Conservation (phyloP, 306 rosid genomes). For the Canavalia gladiata region DNA sequence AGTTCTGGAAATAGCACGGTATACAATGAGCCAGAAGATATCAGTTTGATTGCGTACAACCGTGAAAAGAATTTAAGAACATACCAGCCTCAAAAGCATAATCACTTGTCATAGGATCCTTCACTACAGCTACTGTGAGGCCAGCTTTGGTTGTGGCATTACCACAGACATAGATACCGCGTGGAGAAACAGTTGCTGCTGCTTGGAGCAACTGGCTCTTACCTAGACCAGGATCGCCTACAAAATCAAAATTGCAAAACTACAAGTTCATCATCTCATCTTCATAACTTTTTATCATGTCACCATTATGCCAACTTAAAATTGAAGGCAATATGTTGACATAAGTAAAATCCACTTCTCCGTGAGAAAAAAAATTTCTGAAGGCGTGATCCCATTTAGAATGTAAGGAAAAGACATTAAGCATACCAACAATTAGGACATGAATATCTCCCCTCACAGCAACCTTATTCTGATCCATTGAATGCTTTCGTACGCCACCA, state of each 20-base stretch:
- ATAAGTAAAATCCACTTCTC: conserved; percentile 34
- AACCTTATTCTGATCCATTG: conserved; percentile 91
- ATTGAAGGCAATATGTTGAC: conserved; percentile 34
- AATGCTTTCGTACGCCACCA: conserved; percentile 90
- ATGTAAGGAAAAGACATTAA: conserved; percentile 48
- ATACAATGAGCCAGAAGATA: conserved; percentile 36
- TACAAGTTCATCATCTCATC: conserved; percentile 41
- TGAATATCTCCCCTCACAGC: conserved; percentile 98
- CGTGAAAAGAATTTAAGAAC: conserved; percentile 35
- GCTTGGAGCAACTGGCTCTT: conserved; percentile 97
- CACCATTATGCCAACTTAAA: conserved; percentile 4
- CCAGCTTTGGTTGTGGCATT: conserved; percentile 96
- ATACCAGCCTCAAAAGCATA: conserved; percentile 97
- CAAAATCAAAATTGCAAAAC: conserved; percentile 47
- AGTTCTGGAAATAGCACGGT: conserved; percentile 17
- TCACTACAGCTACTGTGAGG: conserved; percentile 93
- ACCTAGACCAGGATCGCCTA: conserved; percentile 98
- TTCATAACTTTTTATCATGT: conserved; percentile 3
- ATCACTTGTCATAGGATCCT: conserved; percentile 88
- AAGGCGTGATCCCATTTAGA: conserved; percentile 41
- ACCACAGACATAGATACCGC: conserved; percentile 96
- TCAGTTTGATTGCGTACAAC: conserved; percentile 33
- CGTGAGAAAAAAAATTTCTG: conserved; percentile 28
- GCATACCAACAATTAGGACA: conserved; percentile 90
- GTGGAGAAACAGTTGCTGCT: conserved; percentile 90